These are phyloP conservation scores for Quercus dentata DNA, from an alignment of 306 rosid genomes.

Conservation along the genomic window DNA sequence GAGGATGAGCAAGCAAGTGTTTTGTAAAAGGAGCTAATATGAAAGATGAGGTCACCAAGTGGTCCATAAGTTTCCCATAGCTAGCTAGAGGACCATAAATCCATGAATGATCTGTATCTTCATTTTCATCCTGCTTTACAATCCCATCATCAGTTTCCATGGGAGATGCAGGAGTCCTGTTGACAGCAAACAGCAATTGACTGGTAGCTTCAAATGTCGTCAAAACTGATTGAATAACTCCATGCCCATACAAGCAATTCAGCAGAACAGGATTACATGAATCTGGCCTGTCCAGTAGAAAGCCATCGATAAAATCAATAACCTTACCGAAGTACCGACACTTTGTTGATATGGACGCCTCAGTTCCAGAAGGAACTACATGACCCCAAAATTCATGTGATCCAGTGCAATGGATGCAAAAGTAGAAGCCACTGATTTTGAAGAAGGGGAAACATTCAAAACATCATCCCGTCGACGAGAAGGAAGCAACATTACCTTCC, in stretches of 20 bases:
- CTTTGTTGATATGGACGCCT: conserved; percentile 69
- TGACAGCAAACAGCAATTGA: conserved; percentile 78
- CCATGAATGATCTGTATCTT: conserved; percentile 78
- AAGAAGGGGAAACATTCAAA: conserved; percentile 69
- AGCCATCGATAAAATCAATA: conserved; percentile 77
- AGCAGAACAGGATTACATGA: conserved; percentile 84
- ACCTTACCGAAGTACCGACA: conserved; percentile 92
- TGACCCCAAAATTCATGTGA: conserved; percentile 88
- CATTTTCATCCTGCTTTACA: conserved; percentile 64
- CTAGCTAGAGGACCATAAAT: conserved; percentile 86
- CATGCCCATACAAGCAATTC: conserved; percentile 89
- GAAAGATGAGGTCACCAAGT: conserved; percentile 84
- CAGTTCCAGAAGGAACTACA: conserved; percentile 52
- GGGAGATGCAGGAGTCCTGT: conserved; percentile 76
- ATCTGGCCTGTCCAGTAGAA: conserved; percentile 86
- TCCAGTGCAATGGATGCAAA: conserved; percentile 69
- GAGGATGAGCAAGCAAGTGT: conserved; percentile 83
- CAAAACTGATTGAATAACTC: conserved; percentile 81
- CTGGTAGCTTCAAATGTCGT: conserved; percentile 98
- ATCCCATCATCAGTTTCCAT: conserved; percentile 89
- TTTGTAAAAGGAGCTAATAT: conserved; percentile 77
- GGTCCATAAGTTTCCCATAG: conserved; percentile 97
- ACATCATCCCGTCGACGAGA: conserved; percentile 93
- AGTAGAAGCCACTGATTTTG: conserved; percentile 82
- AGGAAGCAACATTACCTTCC: conserved; percentile 84